Base-by-base conservation (phyloP, 441 rosid species). In the Omphalea diandra region DNA sequence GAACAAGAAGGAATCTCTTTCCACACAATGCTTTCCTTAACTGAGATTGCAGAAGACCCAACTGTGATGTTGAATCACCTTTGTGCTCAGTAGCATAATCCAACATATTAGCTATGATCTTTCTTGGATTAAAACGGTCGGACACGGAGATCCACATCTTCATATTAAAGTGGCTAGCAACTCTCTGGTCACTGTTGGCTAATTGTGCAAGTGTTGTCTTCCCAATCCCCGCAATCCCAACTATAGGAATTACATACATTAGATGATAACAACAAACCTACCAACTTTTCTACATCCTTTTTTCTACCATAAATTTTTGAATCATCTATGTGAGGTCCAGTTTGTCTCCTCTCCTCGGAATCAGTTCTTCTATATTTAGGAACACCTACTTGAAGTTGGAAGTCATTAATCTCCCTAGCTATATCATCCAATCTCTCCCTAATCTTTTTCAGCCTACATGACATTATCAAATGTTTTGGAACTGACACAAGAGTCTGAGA, bases 201-300 rank as follows among this genome's bases (percentile, higher is more conserved):
- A 75, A 65, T 53, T 75, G 74, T 50, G 81, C 81, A 40, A 78
- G 73, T 3, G 75, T 74, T 0, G 78, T 78, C 46, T 78, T 67
- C 43, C 81, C 81, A 12, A 74, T 43, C 11, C 81, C 78, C 8
- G 59, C 78, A 24, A 78, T 61, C n/a, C 70, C 78, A 57, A 74
- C 57, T 29, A 78, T 40, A 12, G 78, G 61, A 50, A 62, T 70
- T 29, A 22, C 6, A 44, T 0, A 24, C 31, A 40, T 62, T 52
- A 14, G 59, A 55, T 55, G 50, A 20, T 14, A 67, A 31, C 40
- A 79, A 57, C 66, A 67, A n/a, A 1, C 57, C 52, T 10, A 76
- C 44, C 27, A 79, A 24, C 56, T 12, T 67, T n/a, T 58, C 53
- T 18, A n/a, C 47, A 20, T 79, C 78, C 26, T 65, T 31, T 20